Evolutionary conservation across 2,329 filamentous ascomycete species (phyloP), one percentile per base, ranked within the genome.

Genomic region (Aspergillus felis): DNA sequence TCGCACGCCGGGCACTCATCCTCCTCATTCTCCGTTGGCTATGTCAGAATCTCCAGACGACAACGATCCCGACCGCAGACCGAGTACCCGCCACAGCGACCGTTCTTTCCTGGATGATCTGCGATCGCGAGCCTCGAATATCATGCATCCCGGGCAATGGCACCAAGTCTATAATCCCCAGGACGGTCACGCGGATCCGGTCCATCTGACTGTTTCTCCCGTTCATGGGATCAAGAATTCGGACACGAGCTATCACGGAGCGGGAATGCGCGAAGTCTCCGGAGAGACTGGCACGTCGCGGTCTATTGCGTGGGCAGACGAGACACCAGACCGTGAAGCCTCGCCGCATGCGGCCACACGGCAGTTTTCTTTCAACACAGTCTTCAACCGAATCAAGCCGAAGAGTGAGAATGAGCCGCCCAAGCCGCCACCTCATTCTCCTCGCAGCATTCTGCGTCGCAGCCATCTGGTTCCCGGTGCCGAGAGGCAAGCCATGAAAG

Each of bases 321-420:
- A 74, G 51, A 38, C 53, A 1, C 51, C 48, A 1, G 29, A 62
- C 3, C 66, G 68, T 61, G 72, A 64, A 60, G 74, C 62, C 17
- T 66, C 70, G 35, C 61, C 82, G 3, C 84, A 82, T 55, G 78
- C 79, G 29, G 84, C 88, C 10, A 84, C 80, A 63, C 84, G 93
- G 59, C 91, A 96, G 70, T 99, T 97, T 76, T 95, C 90, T 20
- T 97, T 97, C 80, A 88, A 92, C 63, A 91, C 89, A 63, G 86
- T 96, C 53, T 94, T 97, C 74, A 78, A 79, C 59, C 82, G 87
- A 66, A 63, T 65, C 42, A 71, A 68, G 58, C 54, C 68, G 27
- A 48, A 28, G 57, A 59, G 46, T 60, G 61, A 46, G 59, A 70
- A 29, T 54, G 65, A 38, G 65, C 65, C 9, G 47, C 61, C 35